Percentiles rank a stretch among this genome's conserved stretches.
Evolutionary conservation across 148 eudicot species (phyloP).

Genomic region (Silene conica): DNA sequence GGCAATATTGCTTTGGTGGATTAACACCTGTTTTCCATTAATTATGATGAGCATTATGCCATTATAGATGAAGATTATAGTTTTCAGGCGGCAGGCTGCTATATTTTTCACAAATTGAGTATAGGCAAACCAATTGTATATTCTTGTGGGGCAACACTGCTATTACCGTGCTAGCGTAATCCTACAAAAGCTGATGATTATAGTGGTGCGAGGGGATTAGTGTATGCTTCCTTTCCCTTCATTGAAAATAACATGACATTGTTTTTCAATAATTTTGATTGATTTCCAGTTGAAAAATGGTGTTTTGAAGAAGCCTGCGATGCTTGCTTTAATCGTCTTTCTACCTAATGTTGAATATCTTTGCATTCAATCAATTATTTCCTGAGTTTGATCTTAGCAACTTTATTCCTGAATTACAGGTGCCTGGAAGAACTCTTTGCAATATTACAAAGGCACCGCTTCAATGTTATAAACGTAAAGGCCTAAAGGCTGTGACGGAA

Average conservation of each 20-base stretch:
- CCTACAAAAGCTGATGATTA: neutral
- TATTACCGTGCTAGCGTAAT: too few relatives aligned
- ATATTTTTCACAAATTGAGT: constrained; percentile 20
- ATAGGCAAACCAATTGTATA: neutral
- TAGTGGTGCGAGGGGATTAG: neutral
- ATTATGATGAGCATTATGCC: constrained; percentile 5
- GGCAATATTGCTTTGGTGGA: constrained; percentile 15
- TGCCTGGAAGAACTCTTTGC: neutral
- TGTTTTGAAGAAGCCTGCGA: too few relatives aligned
- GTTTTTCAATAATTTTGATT: neutral
- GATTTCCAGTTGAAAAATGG: too few relatives aligned
- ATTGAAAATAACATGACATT: neutral
- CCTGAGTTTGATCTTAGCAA: too few relatives aligned
- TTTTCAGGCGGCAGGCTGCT: constrained; percentile 6
- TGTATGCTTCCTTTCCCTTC: neutral
- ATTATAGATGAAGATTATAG: constrained; percentile 13
- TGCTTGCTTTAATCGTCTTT: too few relatives aligned
- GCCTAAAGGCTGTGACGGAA: neutral
- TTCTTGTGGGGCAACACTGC: neutral
- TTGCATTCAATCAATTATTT: too few relatives aligned
- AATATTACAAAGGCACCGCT: neutral
- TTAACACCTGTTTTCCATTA: constrained; percentile 24
- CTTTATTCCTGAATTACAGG: neutral
- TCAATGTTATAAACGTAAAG: neutral
- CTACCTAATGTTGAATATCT: too few relatives aligned